Base-by-base conservation (phyloP, 2,329 filamentous ascomycete species). In the Fusarium nematophilum region DNA sequence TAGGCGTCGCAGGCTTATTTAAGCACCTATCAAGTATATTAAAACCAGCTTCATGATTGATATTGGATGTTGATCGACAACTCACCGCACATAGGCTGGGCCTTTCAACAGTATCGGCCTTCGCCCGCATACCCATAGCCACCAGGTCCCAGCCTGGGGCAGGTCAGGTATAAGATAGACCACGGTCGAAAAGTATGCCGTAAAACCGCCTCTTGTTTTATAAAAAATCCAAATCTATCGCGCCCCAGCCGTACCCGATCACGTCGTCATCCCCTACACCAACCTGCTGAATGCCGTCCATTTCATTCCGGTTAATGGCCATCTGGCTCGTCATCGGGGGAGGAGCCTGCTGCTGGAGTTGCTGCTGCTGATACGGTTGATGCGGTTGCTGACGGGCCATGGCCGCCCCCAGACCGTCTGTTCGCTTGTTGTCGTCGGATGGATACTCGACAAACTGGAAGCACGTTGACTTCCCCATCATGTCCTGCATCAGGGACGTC, bases 401-500 rank as follows among this genome's bases (percentile, higher is more conserved):
- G 38, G 10, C 9, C 3, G 18, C 29, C 43, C 5, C 29, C 21
- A 25, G 23, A 9, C 30, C n/a, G 36, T 34, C 37, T 5, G 10
- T 6, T 25, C 13, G 17, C 37, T 39, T 39, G 18, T 23, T 25
- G 15, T 39, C 10, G 18, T 39, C 37, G 18, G 15, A 25, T 21
- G 21, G 17, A 39, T 39, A 39, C 6, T 39, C 18, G 18, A 39
- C 23, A 25, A 26, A 39, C 9, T 39, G 37, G 11, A 39, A 47
- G 31, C 44, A 71, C 9, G 67, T 70, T 6, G 70, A 64, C 49
- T 60, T 62, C 3, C 70, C 70, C 6, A 72, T 56, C 3, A 65
- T 65, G 8, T 73, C 68, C 18, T 69, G 64, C 70, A 72, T 70
- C 25, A 72, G 36, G 3, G 42, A 25, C 13, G 68, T 43, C 3